Percentiles rank a stretch among this genome's conserved stretches.
Conservation (phyloP, 2,329 filamentous ascomycete genomes). For the Lachnum nothofagi region DNA sequence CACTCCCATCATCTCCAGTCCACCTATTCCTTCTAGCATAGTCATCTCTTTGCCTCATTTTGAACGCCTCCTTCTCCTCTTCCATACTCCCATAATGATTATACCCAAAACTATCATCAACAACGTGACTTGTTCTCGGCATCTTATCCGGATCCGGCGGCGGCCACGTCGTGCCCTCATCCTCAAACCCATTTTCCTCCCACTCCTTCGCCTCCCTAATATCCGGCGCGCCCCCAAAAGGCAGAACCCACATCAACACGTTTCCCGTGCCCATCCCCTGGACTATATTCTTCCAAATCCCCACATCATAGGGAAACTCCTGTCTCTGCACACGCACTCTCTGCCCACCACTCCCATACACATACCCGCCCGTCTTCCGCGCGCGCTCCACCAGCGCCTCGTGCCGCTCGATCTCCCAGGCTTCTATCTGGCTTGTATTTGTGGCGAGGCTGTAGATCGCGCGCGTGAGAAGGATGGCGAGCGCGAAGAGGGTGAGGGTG, state of each 20-base stretch:
- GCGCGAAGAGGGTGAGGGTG: slow-evolving; percentile 54
- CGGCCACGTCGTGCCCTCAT: slow-evolving; percentile 55
- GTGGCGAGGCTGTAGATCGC: slow-evolving; percentile 56
- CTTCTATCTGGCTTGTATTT: slow-evolving; percentile 77
- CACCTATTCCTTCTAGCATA: slow-evolving; percentile 34
- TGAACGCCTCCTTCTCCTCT: slow-evolving; percentile 44
- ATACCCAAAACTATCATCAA: slow-evolving; percentile 4
- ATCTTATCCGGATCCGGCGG: slow-evolving; percentile 59
- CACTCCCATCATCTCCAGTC: slow-evolving; percentile 28
- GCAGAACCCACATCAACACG: slow-evolving; percentile 62
- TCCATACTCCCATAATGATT: slow-evolving; percentile 30
- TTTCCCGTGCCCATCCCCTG: slow-evolving; percentile 71
- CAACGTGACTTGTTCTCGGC: slow-evolving; percentile 22
- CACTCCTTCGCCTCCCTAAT: slow-evolving; percentile 44
- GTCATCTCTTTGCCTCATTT: slow-evolving; percentile 46
- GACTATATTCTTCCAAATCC: slow-evolving; percentile 66
- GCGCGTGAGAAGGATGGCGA: slow-evolving; percentile 61
- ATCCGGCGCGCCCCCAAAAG: slow-evolving; percentile 51
- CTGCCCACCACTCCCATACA: slow-evolving; percentile 42
- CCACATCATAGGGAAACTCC: slow-evolving; percentile 79
- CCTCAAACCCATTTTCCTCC: slow-evolving; percentile 75
- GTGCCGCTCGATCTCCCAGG: slow-evolving; percentile 66
- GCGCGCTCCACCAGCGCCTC: slow-evolving; percentile 50
- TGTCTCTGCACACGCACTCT: slow-evolving; percentile 54
- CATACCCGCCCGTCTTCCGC: slow-evolving; percentile 35